Conservation (phyloP, 306 rosid genomes). For the Begonia peltatifolia region DNA sequence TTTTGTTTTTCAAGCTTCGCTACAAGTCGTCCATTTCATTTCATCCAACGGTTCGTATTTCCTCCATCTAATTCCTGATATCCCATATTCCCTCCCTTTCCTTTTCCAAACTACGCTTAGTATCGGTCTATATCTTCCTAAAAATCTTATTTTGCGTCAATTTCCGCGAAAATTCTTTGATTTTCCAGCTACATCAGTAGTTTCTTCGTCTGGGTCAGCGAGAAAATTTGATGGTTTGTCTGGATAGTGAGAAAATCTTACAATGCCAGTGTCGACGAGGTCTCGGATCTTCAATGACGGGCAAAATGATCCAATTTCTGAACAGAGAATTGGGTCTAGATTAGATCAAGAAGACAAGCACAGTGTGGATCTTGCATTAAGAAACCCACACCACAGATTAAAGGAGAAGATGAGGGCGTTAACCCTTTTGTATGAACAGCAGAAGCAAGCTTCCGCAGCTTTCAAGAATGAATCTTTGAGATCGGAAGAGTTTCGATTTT, state of each 20-base stretch:
- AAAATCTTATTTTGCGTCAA: neutral
- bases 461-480: slow-evolving; percentile 28
- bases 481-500: slow-evolving; percentile 19
- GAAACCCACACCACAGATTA: slow-evolving; percentile 81
- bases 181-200: slow-evolving; percentile 5
- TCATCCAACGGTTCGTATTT: slow-evolving; percentile 27
- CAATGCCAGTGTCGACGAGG: slow-evolving; percentile 89
- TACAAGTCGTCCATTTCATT: slow-evolving; percentile 13
- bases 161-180: neutral
- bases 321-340: slow-evolving; percentile 14
- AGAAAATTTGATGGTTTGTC: slow-evolving; percentile 25
- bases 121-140: neutral
- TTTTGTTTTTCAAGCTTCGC: slow-evolving; percentile 15
- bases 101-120: slow-evolving; percentile 4
- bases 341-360: slow-evolving; percentile 21
- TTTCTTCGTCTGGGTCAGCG: slow-evolving; percentile 12
- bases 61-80: slow-evolving; percentile 13
- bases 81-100: slow-evolving; percentile 13
- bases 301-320: slow-evolving; percentile 16
- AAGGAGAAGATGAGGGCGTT: slow-evolving; percentile 82
- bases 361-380: slow-evolving; percentile 12
- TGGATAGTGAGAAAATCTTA: slow-evolving; percentile 8
- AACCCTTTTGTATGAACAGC: slow-evolving; percentile 76
- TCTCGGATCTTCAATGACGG: slow-evolving; percentile 31
- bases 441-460: slow-evolving; percentile 56